These are phyloP conservation scores for Mayamaea pseudoterrestris DNA, from an alignment of 108 stramenopile genomes.

Conservation along the genomic window DNA sequence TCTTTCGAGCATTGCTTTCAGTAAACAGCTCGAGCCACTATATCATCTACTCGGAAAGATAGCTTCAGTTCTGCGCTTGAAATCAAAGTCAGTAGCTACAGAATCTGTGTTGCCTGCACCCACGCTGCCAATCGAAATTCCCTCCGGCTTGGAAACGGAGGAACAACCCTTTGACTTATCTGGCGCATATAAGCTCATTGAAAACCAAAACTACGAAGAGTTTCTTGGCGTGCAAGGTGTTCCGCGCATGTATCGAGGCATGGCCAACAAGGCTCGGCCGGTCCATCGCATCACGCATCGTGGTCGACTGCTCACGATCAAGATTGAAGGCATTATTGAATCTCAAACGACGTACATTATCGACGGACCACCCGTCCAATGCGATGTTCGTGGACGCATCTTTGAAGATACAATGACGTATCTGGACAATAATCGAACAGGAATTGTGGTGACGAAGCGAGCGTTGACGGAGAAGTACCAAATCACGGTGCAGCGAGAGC, in stretches of 20 bases:
- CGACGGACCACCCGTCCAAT: conserved; percentile 27
- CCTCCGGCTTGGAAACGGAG: too few species aligned
- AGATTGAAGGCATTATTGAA: conserved; percentile 40
- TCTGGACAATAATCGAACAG: conserved; percentile 11
- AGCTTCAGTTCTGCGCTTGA: too few species aligned
- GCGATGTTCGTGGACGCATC: conserved; percentile 25
- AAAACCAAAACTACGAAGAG: conserved; percentile 33
- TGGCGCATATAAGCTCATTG: conserved; percentile 32
- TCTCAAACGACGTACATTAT: conserved; percentile 36
- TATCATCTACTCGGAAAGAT: too few species aligned
- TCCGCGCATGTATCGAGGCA: conserved; percentile 29
- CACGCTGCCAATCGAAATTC: too few species aligned
- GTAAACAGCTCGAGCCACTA: too few species aligned
- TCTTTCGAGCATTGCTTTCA: too few species aligned
- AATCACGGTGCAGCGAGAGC: conserved; percentile 16
- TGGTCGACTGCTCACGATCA: conserved; percentile 22
- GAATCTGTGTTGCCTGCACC: too few species aligned
- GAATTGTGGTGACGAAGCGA: conserved; percentile 25
- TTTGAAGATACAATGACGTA: conserved; percentile 36
- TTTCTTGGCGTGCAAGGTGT: conserved; percentile 48
- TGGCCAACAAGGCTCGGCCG: conserved; percentile 36
- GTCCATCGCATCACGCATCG: conserved; percentile 28
- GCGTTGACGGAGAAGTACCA: conserved; percentile 30
- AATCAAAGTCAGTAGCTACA: too few species aligned
- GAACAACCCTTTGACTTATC: conserved; percentile 29